phyloP scores from a whole-genome alignment of 306 rosid species.

The Rosa multiflora region DNA sequence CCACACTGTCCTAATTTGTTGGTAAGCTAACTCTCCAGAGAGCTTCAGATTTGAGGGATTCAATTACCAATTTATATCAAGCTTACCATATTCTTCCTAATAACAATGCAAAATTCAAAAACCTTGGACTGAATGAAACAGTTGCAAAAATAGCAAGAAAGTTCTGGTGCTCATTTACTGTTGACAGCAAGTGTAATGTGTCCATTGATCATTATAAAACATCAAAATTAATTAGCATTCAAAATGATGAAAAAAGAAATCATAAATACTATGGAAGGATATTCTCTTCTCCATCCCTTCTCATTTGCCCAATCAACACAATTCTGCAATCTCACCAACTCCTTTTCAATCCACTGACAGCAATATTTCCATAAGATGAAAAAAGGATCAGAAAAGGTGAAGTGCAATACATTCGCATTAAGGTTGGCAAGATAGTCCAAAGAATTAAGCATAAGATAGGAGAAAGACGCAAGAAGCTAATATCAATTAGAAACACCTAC shows the following conservation, averaged over 20 bases:
- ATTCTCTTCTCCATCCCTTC: constrained; percentile 48
- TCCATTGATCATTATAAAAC: too few relatives aligned
- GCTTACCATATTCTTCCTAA: neutral
- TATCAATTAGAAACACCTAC: constrained; percentile 33
- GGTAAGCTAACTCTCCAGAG: neutral
- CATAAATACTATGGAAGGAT: constrained; percentile 30
- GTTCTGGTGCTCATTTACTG: neutral
- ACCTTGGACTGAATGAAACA: neutral
- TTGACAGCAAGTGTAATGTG: too few relatives aligned
- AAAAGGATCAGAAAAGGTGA: neutral
- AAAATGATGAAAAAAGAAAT: neutral
- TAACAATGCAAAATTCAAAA: neutral
- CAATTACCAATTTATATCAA: neutral
- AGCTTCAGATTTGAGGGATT: neutral
- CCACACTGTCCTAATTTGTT: neutral
- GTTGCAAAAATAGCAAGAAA: neutral
- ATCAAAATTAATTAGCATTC: neutral
- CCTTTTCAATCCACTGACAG: constrained; percentile 37
- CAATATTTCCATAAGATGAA: neutral
- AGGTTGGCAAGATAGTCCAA: neutral
- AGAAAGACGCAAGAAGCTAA: neutral
- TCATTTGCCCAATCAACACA: constrained; percentile 36
- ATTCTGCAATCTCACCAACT: constrained; percentile 36
- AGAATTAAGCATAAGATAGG: neutral
- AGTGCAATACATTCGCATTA: neutral